Base-by-base conservation (phyloP, 1,139 yeast genomes). In the Lodderomyces jiufengensis region DNA sequence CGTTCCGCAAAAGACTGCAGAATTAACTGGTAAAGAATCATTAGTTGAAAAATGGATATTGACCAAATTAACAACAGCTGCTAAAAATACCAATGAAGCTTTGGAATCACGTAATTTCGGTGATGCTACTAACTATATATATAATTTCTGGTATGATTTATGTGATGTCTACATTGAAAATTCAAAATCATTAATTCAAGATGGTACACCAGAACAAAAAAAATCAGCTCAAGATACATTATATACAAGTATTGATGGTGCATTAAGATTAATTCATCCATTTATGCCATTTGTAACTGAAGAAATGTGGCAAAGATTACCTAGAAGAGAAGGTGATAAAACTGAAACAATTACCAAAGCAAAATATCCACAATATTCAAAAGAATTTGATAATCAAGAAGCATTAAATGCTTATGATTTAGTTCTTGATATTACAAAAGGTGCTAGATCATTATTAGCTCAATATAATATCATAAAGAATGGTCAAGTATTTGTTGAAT, bases 241-340 rank as follows among this genome's bases (percentile, higher is more conserved):
- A 51, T 92, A 88, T 78, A 86, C 94, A 26, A 78, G 95, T 67
- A 75, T 92, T 50, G 97, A 92, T 56, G 84, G 86, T 47, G 97
- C 97, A 12, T 76, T 92, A 69, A 83, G 77, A 61, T 63, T 92
- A 69, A 92, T 90, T 52, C 97, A 92, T 59, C 98, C 98, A 61
- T 92, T 87, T 72, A 92, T 92, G 98, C 98, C 98, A 34, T 92
- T 78, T 59, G 73, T 92, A 48, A 81, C 97, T 34, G 98, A 92
- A 66, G 98, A 92, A 71, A 78, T 92, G 84, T 92, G 97, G 97
- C 98, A 92, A 69, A 86, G 97, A 66, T 70, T 92, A 55, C 97
- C 98, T 50, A 83, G 86, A 55, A 80, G 97, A 58, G 77, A 78
- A 14, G 69, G 80, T 37, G 96, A 86, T 54, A 61, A 62, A 12